Evolutionary conservation across 2,329 filamentous ascomycete species (phyloP).

Genomic region (Rosellinia necatrix): DNA sequence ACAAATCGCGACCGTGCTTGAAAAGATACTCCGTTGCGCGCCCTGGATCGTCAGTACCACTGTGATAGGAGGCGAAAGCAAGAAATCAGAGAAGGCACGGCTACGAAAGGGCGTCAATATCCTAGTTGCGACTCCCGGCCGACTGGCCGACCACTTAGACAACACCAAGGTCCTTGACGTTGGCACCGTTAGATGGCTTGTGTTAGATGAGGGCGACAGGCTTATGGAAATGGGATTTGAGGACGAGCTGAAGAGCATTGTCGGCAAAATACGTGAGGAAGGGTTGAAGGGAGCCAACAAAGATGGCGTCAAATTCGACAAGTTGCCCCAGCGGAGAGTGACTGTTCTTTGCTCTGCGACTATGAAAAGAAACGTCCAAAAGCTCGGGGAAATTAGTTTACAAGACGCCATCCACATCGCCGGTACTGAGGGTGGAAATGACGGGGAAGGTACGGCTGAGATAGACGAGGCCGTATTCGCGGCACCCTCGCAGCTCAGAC

Average conservation of each 20-base stretch:
- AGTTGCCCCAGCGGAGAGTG: constrained; percentile 75
- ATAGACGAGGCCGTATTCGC: constrained; percentile 66
- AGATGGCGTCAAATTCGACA: constrained; percentile 60
- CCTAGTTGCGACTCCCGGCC: constrained; percentile 89
- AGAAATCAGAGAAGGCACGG: constrained; percentile 86
- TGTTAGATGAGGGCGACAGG: constrained; percentile 95
- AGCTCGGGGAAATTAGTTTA: constrained; percentile 90
- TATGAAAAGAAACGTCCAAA: constrained; percentile 96
- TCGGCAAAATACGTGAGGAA: constrained; percentile 74
- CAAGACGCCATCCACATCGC: constrained; percentile 90
- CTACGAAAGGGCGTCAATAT: constrained; percentile 95
- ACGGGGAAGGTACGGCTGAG: constrained; percentile 50
- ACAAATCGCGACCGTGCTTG: constrained; percentile 86
- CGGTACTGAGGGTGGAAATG: constrained; percentile 59
- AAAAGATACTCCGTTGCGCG: constrained; percentile 82
- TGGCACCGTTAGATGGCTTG: constrained; percentile 87
- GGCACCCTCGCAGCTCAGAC: constrained; percentile 91
- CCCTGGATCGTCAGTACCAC: constrained; percentile 94
- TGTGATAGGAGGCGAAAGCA: constrained; percentile 71
- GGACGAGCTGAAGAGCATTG: constrained; percentile 86
- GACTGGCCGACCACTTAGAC: constrained; percentile 87
- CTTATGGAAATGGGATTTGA: constrained; percentile 98
- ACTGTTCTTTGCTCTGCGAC: constrained; percentile 96
- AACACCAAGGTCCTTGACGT: constrained; percentile 90
- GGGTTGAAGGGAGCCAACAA: constrained; percentile 62